Percentiles rank a stretch among this genome's conserved stretches.
phyloP scores from a whole-genome alignment of 306 rosid genomes.

The Pyrus bretschneideri region DNA sequence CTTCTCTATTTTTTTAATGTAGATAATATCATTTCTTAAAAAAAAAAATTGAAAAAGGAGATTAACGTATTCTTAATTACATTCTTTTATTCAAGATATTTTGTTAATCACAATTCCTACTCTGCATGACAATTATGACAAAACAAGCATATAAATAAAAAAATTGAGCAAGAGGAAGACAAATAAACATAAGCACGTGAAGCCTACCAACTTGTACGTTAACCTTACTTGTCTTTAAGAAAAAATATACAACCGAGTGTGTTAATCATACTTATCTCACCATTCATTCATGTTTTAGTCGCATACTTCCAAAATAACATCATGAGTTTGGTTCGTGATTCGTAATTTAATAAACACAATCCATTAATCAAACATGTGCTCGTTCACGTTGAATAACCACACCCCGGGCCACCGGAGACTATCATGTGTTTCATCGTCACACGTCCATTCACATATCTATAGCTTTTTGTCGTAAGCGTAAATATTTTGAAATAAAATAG shows the following conservation, averaged over 20 bases:
- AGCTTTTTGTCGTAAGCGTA: too few species aligned
- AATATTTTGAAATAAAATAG: too few species aligned
- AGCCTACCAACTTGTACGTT: slow-evolving; percentile 25
- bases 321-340: neutral
- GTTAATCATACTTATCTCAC: neutral
- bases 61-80: neutral
- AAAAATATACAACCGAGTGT: too few species aligned
- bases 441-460: too few species aligned
- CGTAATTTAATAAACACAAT: neutral
- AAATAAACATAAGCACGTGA: slow-evolving; percentile 27
- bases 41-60: neutral
- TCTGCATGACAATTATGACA: neutral
- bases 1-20: accelerated
- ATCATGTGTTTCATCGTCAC: slow-evolving; percentile 2
- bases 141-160: neutral
- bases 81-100: too few species aligned
- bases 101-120: neutral
- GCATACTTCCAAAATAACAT: neutral
- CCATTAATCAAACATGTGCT: slow-evolving; percentile 15
- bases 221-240: neutral
- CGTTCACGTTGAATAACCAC: neutral
- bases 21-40: too few species aligned
- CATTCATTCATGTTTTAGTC: neutral
- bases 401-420: slow-evolving; percentile 13
- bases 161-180: neutral